phyloP scores from a whole-genome alignment of 306 rosid genomes.

The Prunus mongolica region DNA sequence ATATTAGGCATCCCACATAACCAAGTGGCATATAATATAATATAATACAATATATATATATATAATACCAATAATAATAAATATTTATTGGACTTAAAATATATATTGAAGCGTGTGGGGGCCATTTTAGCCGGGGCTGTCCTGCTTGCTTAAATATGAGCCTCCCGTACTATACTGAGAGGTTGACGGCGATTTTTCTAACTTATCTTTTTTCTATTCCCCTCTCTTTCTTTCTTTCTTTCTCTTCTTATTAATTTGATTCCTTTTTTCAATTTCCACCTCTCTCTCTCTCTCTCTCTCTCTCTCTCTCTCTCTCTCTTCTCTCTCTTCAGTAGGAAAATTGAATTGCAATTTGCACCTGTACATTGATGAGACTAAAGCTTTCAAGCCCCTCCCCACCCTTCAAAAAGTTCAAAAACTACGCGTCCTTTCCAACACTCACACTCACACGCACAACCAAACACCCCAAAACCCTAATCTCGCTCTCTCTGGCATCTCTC shows the following conservation, averaged over 20 bases:
- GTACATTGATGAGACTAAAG: slow-evolving; percentile 52
- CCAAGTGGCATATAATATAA: neutral
- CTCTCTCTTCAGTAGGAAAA: no score
- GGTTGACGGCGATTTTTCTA: slow-evolving; percentile 55
- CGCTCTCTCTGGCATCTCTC: neutral
- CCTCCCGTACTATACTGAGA: slow-evolving; percentile 37
- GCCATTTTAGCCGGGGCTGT: neutral
- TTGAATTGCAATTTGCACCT: slow-evolving; percentile 17
- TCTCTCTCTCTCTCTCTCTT: slow-evolving; percentile 2
- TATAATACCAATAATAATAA: no score
- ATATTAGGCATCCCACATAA: neutral
- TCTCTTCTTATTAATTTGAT: slow-evolving; percentile 1
- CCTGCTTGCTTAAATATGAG: slow-evolving; percentile 37
- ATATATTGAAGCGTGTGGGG: neutral
- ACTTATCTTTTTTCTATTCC: slow-evolving; percentile 45
- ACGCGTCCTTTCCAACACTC: slow-evolving; percentile 56
- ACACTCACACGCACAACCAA: slow-evolving; percentile 28
- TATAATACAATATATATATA: neutral
- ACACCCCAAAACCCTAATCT: slow-evolving; percentile 49
- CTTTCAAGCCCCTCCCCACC: slow-evolving; percentile 36
- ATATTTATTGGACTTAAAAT: no score
- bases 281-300: slow-evolving; percentile 14
- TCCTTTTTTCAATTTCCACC: neutral
- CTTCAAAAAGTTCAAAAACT: slow-evolving; percentile 50
- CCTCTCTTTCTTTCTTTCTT: neutral